These are phyloP conservation scores for Aspergillus fischeri DNA, from an alignment of 2,329 filamentous ascomycete genomes.

Conservation along the genomic window DNA sequence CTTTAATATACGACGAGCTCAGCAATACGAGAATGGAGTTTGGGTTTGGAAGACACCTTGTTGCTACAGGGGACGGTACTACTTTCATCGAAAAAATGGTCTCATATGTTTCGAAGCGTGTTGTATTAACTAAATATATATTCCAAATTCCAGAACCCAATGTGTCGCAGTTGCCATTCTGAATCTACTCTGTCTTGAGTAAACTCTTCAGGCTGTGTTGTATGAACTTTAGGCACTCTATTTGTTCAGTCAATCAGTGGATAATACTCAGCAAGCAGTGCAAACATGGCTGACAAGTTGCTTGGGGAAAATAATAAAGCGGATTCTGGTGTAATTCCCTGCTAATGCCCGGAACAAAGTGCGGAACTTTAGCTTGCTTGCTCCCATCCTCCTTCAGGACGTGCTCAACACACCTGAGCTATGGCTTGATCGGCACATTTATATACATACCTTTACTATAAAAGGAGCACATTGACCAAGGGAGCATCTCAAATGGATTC, in stretches of 20 bases:
- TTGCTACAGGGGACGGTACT: not conserved
- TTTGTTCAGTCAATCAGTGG: not conserved
- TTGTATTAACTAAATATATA: not conserved
- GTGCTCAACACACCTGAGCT: not conserved
- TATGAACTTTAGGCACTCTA: no score
- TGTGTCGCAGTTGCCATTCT: no score
- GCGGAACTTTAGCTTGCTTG: not conserved
- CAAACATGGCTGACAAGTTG: no score
- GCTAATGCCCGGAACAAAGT: not conserved
- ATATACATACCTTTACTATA: not conserved
- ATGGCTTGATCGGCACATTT: not conserved
- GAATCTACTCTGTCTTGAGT: no score
- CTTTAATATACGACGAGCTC: conserved; percentile 1
- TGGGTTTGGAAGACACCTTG: not conserved
- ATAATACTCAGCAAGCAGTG: not conserved
- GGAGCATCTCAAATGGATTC: not conserved
- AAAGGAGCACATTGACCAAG: not conserved
- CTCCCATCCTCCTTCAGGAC: not conserved
- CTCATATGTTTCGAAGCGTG: not conserved
- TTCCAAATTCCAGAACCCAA: not conserved
- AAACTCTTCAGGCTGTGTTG: no score
- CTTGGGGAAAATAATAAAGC: no score
- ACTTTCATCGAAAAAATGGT: not conserved
- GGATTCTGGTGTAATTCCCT: not conserved
- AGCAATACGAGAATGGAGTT: not conserved